Evolutionary conservation across 192 early-diverging fungal species (phyloP).

Genomic region (Backusella tarrabulga): DNA sequence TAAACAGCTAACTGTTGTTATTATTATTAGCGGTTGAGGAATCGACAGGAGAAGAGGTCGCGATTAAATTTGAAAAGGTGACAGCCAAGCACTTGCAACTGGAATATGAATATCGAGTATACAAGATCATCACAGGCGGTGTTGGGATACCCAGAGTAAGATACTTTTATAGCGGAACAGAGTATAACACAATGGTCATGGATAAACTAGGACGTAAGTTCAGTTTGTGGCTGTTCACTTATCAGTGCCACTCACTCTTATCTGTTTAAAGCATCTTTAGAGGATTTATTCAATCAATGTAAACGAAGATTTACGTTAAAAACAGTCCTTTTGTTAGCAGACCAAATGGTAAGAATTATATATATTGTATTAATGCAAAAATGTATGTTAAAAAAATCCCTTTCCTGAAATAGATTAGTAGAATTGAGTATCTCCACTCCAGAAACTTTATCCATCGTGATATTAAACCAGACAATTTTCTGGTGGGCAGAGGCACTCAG

Average conservation of each 20-base stretch:
- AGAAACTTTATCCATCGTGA: constrained; percentile 90
- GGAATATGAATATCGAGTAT: constrained; percentile 95
- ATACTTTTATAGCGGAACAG: constrained; percentile 76
- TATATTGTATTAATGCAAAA: no score
- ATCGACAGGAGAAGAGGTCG: constrained; percentile 93
- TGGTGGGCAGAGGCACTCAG: constrained; percentile 81
- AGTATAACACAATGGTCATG: constrained; percentile 86
- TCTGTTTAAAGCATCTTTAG: constrained; percentile 56
- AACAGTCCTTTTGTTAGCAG: constrained; percentile 82
- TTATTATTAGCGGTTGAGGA: constrained; percentile 66
- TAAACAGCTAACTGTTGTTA: no score
- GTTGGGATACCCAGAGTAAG: constrained; percentile 86
- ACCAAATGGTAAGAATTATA: constrained; percentile 68
- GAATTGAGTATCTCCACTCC: constrained; percentile 70
- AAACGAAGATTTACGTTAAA: constrained; percentile 85
- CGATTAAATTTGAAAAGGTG: constrained; percentile 93
- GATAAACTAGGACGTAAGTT: constrained; percentile 75
- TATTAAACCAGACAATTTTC: constrained; percentile 91
- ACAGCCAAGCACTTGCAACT: constrained; percentile 96
- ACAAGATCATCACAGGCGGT: constrained; percentile 91
- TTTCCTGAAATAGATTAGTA: constrained; percentile 42
- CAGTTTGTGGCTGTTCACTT: no score
- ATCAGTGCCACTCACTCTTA: not conserved
- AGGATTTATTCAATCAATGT: constrained; percentile 91
- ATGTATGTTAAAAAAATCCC: not conserved